Conservation (phyloP, 495 filamentous ascomycete genomes). For the Penicillium waksmanii region DNA sequence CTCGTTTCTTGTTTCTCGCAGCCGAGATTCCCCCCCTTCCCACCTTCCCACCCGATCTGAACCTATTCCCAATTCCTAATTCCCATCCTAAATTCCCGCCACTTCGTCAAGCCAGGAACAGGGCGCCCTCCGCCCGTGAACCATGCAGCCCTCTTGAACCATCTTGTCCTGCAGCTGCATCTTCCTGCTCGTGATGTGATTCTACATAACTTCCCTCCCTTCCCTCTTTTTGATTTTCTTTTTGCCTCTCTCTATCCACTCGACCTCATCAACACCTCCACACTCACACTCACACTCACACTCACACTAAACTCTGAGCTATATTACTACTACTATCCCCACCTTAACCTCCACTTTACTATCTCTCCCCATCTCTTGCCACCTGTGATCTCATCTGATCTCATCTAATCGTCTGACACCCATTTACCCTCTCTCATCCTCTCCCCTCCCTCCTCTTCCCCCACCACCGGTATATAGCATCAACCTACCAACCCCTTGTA, state of each 20-base stretch:
- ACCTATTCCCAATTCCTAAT: neutral
- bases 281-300: too few species aligned
- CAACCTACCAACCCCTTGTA: neutral
- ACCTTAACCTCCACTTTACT: constrained; percentile 5
- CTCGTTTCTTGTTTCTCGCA: constrained; percentile 9
- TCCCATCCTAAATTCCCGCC: constrained; percentile 26
- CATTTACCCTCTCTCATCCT: neutral
- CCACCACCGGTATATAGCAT: neutral
- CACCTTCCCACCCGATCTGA: neutral
- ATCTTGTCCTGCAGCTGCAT: constrained; percentile 10
- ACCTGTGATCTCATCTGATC: neutral
- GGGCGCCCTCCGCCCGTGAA: constrained; percentile 24
- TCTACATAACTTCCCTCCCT: constrained; percentile 27
- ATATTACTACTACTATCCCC: neutral
- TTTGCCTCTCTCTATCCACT: constrained; percentile 13
- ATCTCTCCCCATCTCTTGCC: neutral
- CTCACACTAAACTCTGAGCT: too few species aligned
- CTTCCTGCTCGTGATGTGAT: constrained; percentile 27
- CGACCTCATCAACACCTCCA: neutral
- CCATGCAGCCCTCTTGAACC: constrained; percentile 21
- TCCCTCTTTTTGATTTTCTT: constrained; percentile 10
- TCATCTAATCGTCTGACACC: neutral
- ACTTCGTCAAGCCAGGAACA: constrained; percentile 32
- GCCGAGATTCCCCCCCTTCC: constrained; percentile 24
- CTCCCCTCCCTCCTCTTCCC: neutral